Conservation (phyloP, 148 eudicot species). For the Silene uniflora region DNA sequence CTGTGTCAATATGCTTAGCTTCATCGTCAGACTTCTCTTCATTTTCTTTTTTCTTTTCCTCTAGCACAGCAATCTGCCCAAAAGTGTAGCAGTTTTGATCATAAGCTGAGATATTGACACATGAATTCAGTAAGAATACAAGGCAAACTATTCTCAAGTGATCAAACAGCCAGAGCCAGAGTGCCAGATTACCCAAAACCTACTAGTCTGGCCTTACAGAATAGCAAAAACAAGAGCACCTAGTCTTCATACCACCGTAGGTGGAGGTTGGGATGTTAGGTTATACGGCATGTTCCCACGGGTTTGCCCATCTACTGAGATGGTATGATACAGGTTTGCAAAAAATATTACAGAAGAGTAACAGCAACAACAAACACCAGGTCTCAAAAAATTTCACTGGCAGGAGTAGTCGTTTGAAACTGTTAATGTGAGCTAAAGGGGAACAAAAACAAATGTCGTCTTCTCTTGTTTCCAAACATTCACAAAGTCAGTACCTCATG, state of each 20-base stretch:
- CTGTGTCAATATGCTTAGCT: constrained; percentile 38
- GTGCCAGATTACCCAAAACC: background rate
- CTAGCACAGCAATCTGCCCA: constrained; percentile 17
- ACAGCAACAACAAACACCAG: background rate
- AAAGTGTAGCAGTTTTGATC: background rate
- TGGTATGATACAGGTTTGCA: background rate
- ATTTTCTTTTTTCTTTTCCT: constrained; percentile 66
- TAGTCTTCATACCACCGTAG: too few species aligned
- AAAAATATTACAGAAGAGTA: background rate
- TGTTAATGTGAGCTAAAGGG: background rate
- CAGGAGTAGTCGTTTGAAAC: background rate
- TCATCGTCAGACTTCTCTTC: constrained; percentile 63
- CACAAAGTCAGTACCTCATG: too few species aligned
- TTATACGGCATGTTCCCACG: too few species aligned
- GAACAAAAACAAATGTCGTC: background rate
- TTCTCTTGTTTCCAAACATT: too few species aligned
- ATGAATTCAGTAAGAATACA: background rate
- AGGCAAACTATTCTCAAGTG: background rate
- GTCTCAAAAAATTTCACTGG: background rate
- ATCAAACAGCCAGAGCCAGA: background rate
- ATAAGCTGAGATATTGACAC: background rate
- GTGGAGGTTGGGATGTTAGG: too few species aligned
- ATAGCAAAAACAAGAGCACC: too few species aligned
- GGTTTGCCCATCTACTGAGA: background rate
- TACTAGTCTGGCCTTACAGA: background rate